A percentile compares a stretch with the other conserved stretches of the same genome.
phyloP scores from a whole-genome alignment of 768 basidiomycete species.

The Xerocomellus chrysenteron region DNA sequence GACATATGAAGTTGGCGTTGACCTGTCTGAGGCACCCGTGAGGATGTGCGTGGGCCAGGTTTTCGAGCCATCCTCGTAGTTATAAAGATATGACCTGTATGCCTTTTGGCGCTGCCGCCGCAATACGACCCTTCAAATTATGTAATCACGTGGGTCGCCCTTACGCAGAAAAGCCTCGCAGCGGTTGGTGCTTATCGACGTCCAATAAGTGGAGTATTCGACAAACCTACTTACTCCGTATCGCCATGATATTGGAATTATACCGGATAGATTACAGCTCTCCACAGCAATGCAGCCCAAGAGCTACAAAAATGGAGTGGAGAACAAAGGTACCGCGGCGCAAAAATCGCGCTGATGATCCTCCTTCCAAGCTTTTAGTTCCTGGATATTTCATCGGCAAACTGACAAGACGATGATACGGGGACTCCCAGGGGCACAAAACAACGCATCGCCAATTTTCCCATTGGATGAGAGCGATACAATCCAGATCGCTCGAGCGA shows the following conservation, averaged over 20 bases:
- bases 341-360: constrained; percentile 2
- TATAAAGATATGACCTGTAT: constrained; percentile 2
- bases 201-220: no score
- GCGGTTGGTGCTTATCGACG: not conserved
- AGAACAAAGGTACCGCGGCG: not conserved
- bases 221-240: not conserved
- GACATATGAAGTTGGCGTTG: constrained; percentile 13
- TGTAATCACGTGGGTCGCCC: constrained; percentile 14
- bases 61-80: constrained; percentile 23
- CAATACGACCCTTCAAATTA: constrained; percentile 8
- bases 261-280: not conserved
- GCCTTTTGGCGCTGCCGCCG: not conserved
- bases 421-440: not conserved
- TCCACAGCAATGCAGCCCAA: not conserved
- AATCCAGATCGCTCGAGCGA: not conserved
- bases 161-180: constrained; percentile 17
- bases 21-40: constrained; percentile 10
- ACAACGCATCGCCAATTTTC: constrained; percentile 9
- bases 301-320: not conserved
- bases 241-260: not conserved
- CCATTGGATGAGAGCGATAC: constrained; percentile 9
- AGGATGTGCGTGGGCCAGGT: constrained; percentile 6
- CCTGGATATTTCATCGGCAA: not conserved
- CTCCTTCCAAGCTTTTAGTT: not conserved
- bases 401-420: not conserved